Evolutionary conservation across 1,139 yeast genomes (phyloP).

Genomic region (Suhomyces ambrosiae): DNA sequence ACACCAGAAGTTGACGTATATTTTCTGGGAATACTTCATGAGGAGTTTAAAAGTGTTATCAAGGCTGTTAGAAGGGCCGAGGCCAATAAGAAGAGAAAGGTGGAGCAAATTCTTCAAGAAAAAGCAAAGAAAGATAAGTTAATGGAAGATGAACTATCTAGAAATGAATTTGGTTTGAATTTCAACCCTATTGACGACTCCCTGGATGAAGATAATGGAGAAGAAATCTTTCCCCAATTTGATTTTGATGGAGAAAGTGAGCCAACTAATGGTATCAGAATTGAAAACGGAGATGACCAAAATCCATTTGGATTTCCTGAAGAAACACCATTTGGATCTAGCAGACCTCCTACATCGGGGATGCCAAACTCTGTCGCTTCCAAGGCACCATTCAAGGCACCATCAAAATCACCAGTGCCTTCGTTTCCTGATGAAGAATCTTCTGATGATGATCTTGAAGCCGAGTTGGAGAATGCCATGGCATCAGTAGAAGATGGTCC

Average conservation of each 20-base stretch:
- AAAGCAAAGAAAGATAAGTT: conserved; percentile 25
- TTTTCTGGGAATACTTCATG: conserved; percentile 31
- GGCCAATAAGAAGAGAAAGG: conserved; percentile 21
- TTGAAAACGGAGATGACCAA: conserved; percentile 5
- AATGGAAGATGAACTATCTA: conserved; percentile 21
- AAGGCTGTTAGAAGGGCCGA: conserved; percentile 41
- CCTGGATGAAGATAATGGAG: conserved; percentile 25
- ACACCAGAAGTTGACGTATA: conserved; percentile 28
- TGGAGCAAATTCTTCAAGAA: conserved; percentile 26
- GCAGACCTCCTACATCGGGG: conserved; percentile 1
- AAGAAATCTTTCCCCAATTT: conserved; percentile 19
- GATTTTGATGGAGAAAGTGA: conserved; percentile 12
- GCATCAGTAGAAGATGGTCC: conserved; percentile 5
- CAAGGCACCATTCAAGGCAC: conserved; percentile 1
- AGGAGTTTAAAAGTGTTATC: conserved; percentile 40
- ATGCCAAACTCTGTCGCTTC: not conserved
- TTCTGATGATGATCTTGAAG: conserved; percentile 12
- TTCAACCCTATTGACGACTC: conserved; percentile 28
- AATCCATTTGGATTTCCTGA: not conserved
- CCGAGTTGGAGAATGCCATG: conserved; percentile 11
- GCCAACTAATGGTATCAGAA: not conserved
- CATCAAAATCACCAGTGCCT: not conserved
- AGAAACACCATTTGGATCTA: not conserved
- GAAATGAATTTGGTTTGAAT: conserved; percentile 35
- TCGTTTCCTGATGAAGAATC: not conserved